Evolutionary conservation across 257 asterid genomes (phyloP), one percentile per base, ranked within the genome.

Genomic region (Capsicum chinense): DNA sequence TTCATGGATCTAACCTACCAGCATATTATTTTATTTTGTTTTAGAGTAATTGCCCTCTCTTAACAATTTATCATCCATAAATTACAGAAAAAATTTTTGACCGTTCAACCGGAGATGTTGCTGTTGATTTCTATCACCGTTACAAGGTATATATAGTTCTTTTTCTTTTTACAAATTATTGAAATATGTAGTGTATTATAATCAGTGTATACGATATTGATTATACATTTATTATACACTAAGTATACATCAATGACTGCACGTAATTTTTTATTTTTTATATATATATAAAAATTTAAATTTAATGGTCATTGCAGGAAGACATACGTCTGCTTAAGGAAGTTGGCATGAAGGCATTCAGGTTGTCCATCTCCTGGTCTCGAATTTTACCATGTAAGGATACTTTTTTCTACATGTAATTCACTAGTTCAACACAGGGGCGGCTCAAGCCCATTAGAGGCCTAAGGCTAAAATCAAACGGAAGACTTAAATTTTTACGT

Each of bases 361-460:
- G 90, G 35, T 79, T 91, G 17, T 91, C 88, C 69, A 85, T 87
- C 44, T 85, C 88, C 2, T 87, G 90, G 90, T 54, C 90, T 71
- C 84, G 90, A 85, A 69, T 88, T 26, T 83, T 88, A 60, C 90
- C 88, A 9, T 7, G 88, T 87, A 87, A 83, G 89, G 13, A 26
- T 13, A 4, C 14, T 76, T 76, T 33, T 8, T 16, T 6, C 19
- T 35, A 21, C 7, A 19, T 16, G 6, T 14, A 52, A 78, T 52
- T 50, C 58, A 52, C 58, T 9, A 3, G 44, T 39, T 39, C 44
- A 39, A 39, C 44, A 39, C 33, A 26, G 33, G 33, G 33, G 2
- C 33, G 33, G 33, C 33, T 26, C 33, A 26, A 26, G 33, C 33
- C 33, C 33, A 26, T 26, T 26, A 26, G 2, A 26, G 2, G 33